Conservation (phyloP, 2,329 filamentous ascomycete species). For the Sporothrix pseudoabietina region DNA sequence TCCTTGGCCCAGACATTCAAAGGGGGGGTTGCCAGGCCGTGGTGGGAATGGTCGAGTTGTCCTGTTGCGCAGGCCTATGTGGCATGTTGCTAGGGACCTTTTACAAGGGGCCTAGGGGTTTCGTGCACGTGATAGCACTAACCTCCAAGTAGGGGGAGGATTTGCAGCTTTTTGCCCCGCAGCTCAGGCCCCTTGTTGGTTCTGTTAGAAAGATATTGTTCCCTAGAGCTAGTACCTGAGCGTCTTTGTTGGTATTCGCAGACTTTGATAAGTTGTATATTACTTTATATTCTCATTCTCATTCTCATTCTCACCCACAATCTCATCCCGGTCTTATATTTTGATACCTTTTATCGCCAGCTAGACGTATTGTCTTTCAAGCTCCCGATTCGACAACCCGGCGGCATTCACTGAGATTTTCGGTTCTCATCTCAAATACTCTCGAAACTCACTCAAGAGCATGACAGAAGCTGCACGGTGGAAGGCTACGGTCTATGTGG, state of each 20-base stretch:
- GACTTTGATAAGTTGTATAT: background rate
- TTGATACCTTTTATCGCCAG: background rate
- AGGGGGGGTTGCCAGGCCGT: slow-evolving; percentile 15
- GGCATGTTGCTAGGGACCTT: slow-evolving; percentile 24
- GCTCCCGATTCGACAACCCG: background rate
- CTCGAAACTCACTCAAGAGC: background rate
- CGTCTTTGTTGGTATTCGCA: background rate
- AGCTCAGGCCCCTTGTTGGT: background rate
- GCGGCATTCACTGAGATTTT: slow-evolving; percentile 30
- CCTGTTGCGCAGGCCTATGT: slow-evolving; percentile 27
- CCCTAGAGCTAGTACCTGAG: background rate
- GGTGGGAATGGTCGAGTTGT: slow-evolving; percentile 32
- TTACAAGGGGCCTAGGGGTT: background rate
- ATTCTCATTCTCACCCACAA: background rate
- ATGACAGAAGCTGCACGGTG: slow-evolving; percentile 85
- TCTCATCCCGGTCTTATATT: background rate
- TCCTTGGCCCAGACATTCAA: slow-evolving; percentile 20
- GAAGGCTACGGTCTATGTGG: slow-evolving; percentile 91
- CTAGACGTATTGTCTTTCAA: background rate
- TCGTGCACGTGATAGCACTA: slow-evolving; percentile 29
- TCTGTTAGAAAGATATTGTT: slow-evolving; percentile 21
- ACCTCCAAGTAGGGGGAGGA: slow-evolving; percentile 10
- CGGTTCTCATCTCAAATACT: background rate
- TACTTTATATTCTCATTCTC: background rate
- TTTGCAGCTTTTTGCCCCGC: slow-evolving; percentile 22